Evolutionary conservation across 306 rosid genomes (phyloP).

Genomic region (Phaseolus lunatus): DNA sequence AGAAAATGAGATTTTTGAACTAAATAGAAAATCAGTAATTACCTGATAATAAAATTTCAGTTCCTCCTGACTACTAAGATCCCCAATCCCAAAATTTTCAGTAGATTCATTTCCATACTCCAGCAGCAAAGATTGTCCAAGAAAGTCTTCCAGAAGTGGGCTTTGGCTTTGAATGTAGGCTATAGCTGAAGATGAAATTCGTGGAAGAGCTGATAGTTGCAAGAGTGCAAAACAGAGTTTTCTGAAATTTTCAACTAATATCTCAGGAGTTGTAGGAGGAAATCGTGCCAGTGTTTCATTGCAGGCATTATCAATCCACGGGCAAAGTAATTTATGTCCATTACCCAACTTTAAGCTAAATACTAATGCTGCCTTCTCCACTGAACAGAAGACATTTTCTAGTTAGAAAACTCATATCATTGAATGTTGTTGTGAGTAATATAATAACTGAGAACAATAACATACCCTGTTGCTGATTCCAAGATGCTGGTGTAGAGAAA

Average conservation of each 20-base stretch:
- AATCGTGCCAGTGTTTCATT: conserved; percentile 76
- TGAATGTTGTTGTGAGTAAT: conserved; percentile 3
- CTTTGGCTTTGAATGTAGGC: conserved; percentile 62
- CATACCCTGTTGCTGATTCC: conserved; percentile 91
- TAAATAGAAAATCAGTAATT: conserved; percentile 5
- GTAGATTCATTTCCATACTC: conserved; percentile 59
- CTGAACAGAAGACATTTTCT: conserved; percentile 54
- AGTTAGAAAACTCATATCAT: conserved; percentile 37
- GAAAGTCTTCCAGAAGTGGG: conserved; percentile 71
- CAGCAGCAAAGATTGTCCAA: conserved; percentile 58
- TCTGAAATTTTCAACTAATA: conserved; percentile 70
- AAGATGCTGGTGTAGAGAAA: conserved; percentile 83
- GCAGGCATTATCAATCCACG: conserved; percentile 91
- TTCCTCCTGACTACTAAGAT: conserved; percentile 57
- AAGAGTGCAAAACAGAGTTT: conserved; percentile 67
- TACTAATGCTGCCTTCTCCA: conserved; percentile 93
- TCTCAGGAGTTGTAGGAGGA: conserved; percentile 73
- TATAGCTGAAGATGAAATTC: conserved; percentile 65
- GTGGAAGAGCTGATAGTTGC: conserved; percentile 78
- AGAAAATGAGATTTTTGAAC: conserved; percentile 16
- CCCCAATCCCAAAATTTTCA: conserved; percentile 53
- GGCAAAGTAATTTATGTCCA: conserved; percentile 94
- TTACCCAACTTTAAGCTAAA: conserved; percentile 89
- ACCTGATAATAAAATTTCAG: conserved; percentile 79
- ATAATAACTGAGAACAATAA: conserved; percentile 28